Percentiles rank a stretch among this genome's conserved stretches.
Conservation (phyloP, 1,284 basidiomycete species). For the Malassezia dermatis region DNA sequence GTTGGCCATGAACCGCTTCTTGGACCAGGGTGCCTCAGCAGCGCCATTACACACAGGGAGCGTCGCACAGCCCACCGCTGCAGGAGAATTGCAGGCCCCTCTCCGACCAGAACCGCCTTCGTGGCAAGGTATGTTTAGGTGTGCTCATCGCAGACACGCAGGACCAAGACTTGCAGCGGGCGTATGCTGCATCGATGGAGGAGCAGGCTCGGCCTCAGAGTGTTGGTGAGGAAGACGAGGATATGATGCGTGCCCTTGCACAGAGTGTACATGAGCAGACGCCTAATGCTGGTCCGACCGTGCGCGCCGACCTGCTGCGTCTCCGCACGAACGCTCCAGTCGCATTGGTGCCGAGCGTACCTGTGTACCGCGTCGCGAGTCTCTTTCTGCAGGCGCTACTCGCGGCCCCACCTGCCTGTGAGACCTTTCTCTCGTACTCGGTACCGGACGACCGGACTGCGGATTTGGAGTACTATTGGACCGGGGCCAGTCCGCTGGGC, state of each 20-base stretch:
- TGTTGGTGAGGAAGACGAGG: slow-evolving; percentile 1
- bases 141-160: not conserved
- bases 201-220: not conserved
- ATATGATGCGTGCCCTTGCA: slow-evolving; percentile 15
- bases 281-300: not conserved
- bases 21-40: slow-evolving; percentile 1
- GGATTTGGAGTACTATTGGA: slow-evolving; percentile 6
- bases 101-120: not conserved
- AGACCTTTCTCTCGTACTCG: not conserved
- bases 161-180: slow-evolving; percentile 13
- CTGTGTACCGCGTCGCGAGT: not conserved
- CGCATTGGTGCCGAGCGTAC: slow-evolving; percentile 6
- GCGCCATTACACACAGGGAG: not conserved
- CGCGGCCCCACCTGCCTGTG: not conserved
- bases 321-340: slow-evolving; percentile 4
- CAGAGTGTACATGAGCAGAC: slow-evolving; percentile 8
- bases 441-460: not conserved
- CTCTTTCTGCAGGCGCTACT: slow-evolving; percentile 8
- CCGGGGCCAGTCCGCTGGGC: not conserved
- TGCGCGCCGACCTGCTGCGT: not conserved
- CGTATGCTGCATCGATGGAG: slow-evolving; percentile 9
- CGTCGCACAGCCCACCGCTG: not conserved
- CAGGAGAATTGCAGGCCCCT: not conserved
- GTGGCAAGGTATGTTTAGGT: not conserved
- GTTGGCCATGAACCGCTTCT: slow-evolving; percentile 12